A percentile compares a stretch with the other conserved stretches of the same genome.
Conservation (phyloP, 257 asterid species). For the Gentiana dahurica region DNA sequence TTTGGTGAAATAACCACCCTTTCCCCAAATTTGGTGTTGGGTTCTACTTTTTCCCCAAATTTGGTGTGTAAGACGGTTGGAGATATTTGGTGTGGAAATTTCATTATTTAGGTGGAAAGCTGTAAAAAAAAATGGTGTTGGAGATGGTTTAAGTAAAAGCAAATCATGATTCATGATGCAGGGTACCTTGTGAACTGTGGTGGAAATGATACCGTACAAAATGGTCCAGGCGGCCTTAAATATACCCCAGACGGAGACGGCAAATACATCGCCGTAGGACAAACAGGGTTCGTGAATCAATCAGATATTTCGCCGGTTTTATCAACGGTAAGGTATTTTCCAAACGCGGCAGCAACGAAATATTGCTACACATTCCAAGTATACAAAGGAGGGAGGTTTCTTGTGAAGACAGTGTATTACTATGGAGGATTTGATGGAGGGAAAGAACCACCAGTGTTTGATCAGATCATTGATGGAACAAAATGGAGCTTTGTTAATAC, state of each 20-base stretch:
- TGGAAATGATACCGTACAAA: slow-evolving; percentile 23
- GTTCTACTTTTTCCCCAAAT: no score
- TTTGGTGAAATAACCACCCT: no score
- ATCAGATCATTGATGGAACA: slow-evolving; percentile 81
- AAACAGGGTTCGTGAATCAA: slow-evolving; percentile 34
- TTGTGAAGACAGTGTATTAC: slow-evolving; percentile 51
- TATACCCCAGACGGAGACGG: slow-evolving; percentile 43
- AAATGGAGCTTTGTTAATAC: slow-evolving; percentile 74
- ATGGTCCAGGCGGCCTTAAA: slow-evolving; percentile 25
- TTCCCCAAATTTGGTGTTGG: no score
- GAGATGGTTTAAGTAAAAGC: no score
- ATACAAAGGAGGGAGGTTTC: slow-evolving; percentile 36
- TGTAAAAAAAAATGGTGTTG: no score
- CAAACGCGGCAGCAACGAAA: slow-evolving; percentile 34
- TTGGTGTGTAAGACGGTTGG: no score
- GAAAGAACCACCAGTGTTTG: slow-evolving; percentile 69
- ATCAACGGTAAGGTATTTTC: slow-evolving; percentile 52
- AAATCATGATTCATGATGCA: slow-evolving; percentile 7
- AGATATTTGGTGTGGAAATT: no score
- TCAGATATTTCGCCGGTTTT: slow-evolving; percentile 37
- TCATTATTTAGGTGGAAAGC: no score
- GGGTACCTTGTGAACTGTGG: slow-evolving; percentile 71
- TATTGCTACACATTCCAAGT: slow-evolving; percentile 58
- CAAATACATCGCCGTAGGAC: slow-evolving; percentile 39
- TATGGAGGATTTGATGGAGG: slow-evolving; percentile 87